Conservation (phyloP, 441 rosid genomes). For the Populus hybrid region DNA sequence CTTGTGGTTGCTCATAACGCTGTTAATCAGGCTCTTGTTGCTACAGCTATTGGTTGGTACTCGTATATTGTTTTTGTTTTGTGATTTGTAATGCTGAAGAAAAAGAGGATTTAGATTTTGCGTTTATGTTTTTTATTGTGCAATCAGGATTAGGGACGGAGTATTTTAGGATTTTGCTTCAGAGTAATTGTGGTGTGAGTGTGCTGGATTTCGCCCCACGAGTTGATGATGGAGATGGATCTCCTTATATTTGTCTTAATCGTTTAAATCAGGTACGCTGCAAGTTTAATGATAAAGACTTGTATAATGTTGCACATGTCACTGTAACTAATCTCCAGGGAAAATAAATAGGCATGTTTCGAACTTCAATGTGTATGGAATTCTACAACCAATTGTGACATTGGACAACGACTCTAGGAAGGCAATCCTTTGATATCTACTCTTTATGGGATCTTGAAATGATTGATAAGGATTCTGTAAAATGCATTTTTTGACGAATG, state of each 20-base stretch:
- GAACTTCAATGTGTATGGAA: background rate
- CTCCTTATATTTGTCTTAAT: conserved; percentile 70
- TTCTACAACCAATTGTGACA: background rate
- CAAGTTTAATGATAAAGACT: background rate
- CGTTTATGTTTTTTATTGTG: conserved; percentile 6
- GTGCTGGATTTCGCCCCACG: conserved; percentile 75
- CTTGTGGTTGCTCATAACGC: conserved; percentile 98
- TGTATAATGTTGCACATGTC: background rate
- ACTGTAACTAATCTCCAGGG: background rate
- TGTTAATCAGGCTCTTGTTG: conserved; percentile 87
- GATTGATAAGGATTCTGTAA: background rate
- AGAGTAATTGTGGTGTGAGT: conserved; percentile 93
- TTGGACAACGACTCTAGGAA: background rate
- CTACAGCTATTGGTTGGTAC: conserved; percentile 71
- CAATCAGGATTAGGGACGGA: conserved; percentile 69
- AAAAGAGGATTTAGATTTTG: background rate
- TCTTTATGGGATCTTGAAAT: background rate
- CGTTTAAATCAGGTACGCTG: conserved; percentile 79
- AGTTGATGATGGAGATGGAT: conserved; percentile 60
- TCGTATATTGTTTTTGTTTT: conserved; percentile 9
- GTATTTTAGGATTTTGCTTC: conserved; percentile 81
- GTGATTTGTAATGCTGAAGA: background rate
- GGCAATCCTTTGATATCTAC: background rate
- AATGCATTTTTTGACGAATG: background rate
- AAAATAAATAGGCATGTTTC: background rate